Evolutionary conservation across 225 moss, liverwort and hornwort genomes (phyloP).

Genomic region (Asterella californica): DNA sequence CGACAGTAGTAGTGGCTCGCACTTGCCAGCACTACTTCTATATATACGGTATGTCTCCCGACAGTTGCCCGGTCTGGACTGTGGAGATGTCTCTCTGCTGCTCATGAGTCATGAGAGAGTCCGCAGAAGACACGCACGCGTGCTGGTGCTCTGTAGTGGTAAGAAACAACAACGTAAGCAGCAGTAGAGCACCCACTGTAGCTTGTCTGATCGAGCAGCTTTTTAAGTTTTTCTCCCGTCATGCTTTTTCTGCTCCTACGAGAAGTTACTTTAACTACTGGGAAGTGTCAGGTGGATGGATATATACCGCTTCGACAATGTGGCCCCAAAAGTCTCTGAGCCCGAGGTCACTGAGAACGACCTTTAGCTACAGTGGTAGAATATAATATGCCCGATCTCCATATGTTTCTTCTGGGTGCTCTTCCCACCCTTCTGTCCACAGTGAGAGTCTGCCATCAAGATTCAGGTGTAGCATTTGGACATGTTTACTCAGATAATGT

Average conservation of each 20-base stretch:
- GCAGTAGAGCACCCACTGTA: neutral
- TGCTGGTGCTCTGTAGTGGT: neutral
- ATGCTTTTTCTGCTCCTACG: too few species aligned
- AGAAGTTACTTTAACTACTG: neutral
- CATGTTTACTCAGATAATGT: neutral
- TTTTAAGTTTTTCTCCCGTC: too few species aligned
- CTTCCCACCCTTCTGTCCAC: neutral
- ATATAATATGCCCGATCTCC: neutral
- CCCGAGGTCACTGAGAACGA: too few species aligned
- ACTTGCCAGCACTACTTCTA: neutral
- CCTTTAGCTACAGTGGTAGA: too few species aligned
- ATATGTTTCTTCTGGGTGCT: neutral
- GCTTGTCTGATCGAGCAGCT: neutral
- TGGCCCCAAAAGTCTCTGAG: too few species aligned
- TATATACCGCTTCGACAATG: too few species aligned
- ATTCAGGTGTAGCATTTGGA: neutral
- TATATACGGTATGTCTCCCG: slow-evolving; percentile 6
- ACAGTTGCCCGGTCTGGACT: slow-evolving; percentile 5
- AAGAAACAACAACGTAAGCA: slow-evolving; percentile 6
- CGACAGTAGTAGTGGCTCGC: neutral
- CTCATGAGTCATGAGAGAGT: neutral
- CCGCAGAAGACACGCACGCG: slow-evolving; percentile 8
- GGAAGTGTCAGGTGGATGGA: neutral
- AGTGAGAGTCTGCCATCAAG: too few species aligned
- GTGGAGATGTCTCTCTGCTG: neutral